A percentile compares a stretch with the other conserved stretches of the same genome.
Evolutionary conservation across 2,329 filamentous ascomycete species (phyloP).

Genomic region (Colletotrichum salicis): DNA sequence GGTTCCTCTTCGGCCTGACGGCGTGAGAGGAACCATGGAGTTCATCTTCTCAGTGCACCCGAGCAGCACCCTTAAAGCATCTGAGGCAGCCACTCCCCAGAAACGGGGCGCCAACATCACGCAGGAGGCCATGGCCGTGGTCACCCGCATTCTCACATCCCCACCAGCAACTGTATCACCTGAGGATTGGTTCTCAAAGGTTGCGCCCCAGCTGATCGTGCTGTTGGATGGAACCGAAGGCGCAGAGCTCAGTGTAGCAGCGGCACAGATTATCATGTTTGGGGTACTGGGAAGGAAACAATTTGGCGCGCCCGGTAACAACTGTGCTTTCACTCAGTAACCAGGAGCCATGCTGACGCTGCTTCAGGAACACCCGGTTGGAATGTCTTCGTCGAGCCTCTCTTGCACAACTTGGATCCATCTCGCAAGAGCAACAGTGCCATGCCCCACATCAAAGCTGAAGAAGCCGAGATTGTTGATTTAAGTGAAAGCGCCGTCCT

Average conservation of each 20-base stretch:
- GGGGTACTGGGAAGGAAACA: slow-evolving; percentile 73
- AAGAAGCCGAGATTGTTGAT: slow-evolving; percentile 54
- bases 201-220: slow-evolving; percentile 69
- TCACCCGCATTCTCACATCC: slow-evolving; percentile 69
- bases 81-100: slow-evolving; percentile 56
- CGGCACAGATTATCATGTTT: slow-evolving; percentile 71
- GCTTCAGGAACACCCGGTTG: slow-evolving; percentile 66
- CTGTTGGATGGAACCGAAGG: slow-evolving; percentile 72
- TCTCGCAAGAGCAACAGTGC: slow-evolving; percentile 43
- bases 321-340: background rate
- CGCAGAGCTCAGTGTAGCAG: slow-evolving; percentile 66
- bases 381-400: slow-evolving; percentile 68
- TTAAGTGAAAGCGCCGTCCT: slow-evolving; percentile 56
- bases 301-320: slow-evolving; percentile 69
- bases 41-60: slow-evolving; percentile 78
- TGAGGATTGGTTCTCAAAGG: slow-evolving; percentile 68
- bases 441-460: background rate
- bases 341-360: slow-evolving; percentile 22
- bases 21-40: slow-evolving; percentile 75
- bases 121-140: slow-evolving; percentile 73
- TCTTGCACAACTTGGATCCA: slow-evolving; percentile 64
- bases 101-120: slow-evolving; percentile 73
- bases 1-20: slow-evolving; percentile 70
- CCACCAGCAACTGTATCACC: slow-evolving; percentile 65
- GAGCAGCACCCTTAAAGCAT: slow-evolving; percentile 53